Evolutionary conservation across 2,329 filamentous ascomycete genomes (phyloP).

Genomic region (Cladosporium sp.): DNA sequence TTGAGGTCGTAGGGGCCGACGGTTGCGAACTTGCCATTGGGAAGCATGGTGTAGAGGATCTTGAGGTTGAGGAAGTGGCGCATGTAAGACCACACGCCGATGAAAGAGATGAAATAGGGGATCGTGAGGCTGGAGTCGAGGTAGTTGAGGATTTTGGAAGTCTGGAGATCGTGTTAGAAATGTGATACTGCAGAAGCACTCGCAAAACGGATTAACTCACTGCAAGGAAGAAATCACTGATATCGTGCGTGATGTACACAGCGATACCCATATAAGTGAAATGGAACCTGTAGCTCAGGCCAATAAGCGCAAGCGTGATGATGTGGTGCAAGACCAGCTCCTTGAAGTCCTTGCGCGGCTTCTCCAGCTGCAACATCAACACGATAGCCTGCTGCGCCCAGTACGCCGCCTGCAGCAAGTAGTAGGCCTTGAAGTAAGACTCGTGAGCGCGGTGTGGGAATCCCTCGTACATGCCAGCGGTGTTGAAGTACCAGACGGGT

Average conservation of each 20-base stretch:
- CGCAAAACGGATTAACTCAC: conserved; percentile 52
- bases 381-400: conserved; percentile 95
- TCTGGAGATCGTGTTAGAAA: conserved; percentile 52
- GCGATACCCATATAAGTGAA: conserved; percentile 93
- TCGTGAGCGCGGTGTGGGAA: conserved; percentile 84
- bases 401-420: conserved; percentile 90
- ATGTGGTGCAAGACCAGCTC: conserved; percentile 91
- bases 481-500: conserved; percentile 97
- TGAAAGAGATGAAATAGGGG: conserved; percentile 82
- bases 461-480: conserved; percentile 80
- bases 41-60: conserved; percentile 74
- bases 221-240: conserved; percentile 93
- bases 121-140: conserved; percentile 74
- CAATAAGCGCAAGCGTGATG: conserved; percentile 81
- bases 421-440: conserved; percentile 88
- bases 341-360: conserved; percentile 91
- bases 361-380: conserved; percentile 81
- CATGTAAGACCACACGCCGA: conserved; percentile 82
- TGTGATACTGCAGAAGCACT: background rate
- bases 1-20: conserved; percentile 73
- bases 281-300: conserved; percentile 88
- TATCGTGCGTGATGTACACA: conserved; percentile 92
- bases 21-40: conserved; percentile 63
- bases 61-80: conserved; percentile 81
- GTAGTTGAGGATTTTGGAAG: conserved; percentile 90